A percentile compares a stretch with the other conserved stretches of the same genome.
Conservation (phyloP, 2,329 filamentous ascomycete species). For the Fusarium sp. region DNA sequence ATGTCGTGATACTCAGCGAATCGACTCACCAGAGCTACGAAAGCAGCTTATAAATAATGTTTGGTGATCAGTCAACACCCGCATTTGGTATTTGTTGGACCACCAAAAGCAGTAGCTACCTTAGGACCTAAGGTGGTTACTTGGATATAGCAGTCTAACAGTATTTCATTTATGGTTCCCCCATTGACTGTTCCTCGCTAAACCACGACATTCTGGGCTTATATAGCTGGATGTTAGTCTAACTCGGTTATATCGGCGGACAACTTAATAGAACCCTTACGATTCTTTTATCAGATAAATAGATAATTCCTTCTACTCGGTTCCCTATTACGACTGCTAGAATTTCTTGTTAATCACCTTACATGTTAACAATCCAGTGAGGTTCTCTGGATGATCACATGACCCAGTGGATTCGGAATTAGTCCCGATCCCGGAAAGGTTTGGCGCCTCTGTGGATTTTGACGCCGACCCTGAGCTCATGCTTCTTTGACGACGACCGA, state of each 20-base stretch:
- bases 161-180: no score
- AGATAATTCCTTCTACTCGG: background rate
- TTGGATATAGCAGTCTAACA: no score
- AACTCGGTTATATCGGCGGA: background rate
- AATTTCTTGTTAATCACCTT: background rate
- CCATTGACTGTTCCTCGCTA: background rate
- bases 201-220: background rate
- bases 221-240: background rate
- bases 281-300: background rate
- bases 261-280: background rate
- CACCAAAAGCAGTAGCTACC: no score
- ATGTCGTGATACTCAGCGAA: background rate
- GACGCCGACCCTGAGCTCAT: conserved; percentile 23
- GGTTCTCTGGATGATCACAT: conserved; percentile 4
- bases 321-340: background rate
- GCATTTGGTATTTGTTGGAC: background rate
- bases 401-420: conserved; percentile 3
- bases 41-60: background rate
- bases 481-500: conserved; percentile 32
- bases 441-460: conserved; percentile 36
- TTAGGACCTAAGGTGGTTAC: no score
- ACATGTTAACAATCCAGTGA: conserved; percentile 1
- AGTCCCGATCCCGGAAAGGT: conserved; percentile 1
- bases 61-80: background rate
- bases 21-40: background rate